Base-by-base conservation (phyloP, 331 rosid genomes). In the Phaseolus coccineus region DNA sequence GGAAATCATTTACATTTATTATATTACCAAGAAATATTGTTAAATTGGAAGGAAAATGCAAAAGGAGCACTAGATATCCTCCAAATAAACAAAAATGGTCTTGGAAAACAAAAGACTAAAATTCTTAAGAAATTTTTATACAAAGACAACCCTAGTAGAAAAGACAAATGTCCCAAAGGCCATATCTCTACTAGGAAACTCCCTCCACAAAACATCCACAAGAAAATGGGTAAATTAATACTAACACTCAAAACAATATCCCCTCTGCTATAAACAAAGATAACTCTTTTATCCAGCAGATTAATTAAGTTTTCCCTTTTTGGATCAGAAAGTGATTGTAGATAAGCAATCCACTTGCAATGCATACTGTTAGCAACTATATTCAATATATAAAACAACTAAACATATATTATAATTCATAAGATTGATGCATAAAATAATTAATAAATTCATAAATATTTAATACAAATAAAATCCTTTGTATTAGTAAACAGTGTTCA, bases 251-350 rank as follows among this genome's bases (percentile, higher is more conserved):
- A 53, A 31, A 30, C 30, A 70, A 28, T 12, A 30, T 7, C 6
- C 14, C 53, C 14, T 37, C 3, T 22, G 50, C 77, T 55, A 7
- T 72, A 27, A 53, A 72, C 62, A 70, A 48, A 47, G 63, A 52
- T 27, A n/a, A 42, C 47, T 52, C 69, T 50, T 53, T 72, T 73
- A 9, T 69, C 75, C 14, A 63, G 15, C 31, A 13, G 15, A 65
- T 73, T 40, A 53, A 63, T 74, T 42, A 25, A 62, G 27, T 39
- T 39, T 13, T 27, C 64, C 50, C 63, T 46, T 11, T 22, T 66
- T 73, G 70, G 50, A 55, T 55, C 66, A 51, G 33, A 72, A 63
- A 64, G 79, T 72, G 59, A 13, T n/a, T 62, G 50, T 71, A 15
- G 78, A 50, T 61, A 72, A 40, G 58, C 40, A 52, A 28, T 64